A percentile compares a stretch with the other conserved stretches of the same genome.
phyloP scores from a whole-genome alignment of 805 yeast genomes.

The Candida vaughaniae region DNA sequence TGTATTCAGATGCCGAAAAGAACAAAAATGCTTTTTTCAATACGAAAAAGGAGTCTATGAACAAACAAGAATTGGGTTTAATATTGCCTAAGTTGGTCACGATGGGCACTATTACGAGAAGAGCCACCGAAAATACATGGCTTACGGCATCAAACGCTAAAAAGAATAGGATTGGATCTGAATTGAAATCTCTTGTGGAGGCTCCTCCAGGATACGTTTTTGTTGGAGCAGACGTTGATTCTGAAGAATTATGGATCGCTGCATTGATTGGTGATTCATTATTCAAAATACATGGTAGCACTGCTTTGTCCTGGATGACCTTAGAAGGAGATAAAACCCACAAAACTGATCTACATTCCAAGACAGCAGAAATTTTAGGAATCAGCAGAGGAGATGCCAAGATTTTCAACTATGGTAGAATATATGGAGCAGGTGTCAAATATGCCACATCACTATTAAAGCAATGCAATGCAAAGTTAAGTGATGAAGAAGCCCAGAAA shows the following conservation, averaged over 20 bases:
- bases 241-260: slow-evolving; percentile 98
- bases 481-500: slow-evolving; percentile 62
- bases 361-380: slow-evolving; percentile 86
- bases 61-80: slow-evolving; percentile 51
- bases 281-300: slow-evolving; percentile 88
- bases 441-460: slow-evolving; percentile 84
- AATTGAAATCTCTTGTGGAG: slow-evolving; percentile 76
- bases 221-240: slow-evolving; percentile 98
- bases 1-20: slow-evolving; percentile 39
- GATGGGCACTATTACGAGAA: slow-evolving; percentile 95
- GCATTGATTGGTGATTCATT: slow-evolving; percentile 90
- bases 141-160: slow-evolving; percentile 96
- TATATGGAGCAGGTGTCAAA: slow-evolving; percentile 94
- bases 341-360: slow-evolving; percentile 93
- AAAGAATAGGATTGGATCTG: slow-evolving; percentile 82
- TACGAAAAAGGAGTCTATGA: slow-evolving; percentile 21
- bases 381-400: slow-evolving; percentile 91
- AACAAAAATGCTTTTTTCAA: slow-evolving; percentile 22
- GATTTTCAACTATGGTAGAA: slow-evolving; percentile 93
- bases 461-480: slow-evolving; percentile 72
- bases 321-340: slow-evolving; percentile 90
- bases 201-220: slow-evolving; percentile 90
- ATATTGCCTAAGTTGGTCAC: slow-evolving; percentile 82
- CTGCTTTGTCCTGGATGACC: slow-evolving; percentile 99
- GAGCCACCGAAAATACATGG: slow-evolving; percentile 98